Base-by-base conservation (phyloP, 1,139 yeast genomes). In the Protomyces inouyei region DNA sequence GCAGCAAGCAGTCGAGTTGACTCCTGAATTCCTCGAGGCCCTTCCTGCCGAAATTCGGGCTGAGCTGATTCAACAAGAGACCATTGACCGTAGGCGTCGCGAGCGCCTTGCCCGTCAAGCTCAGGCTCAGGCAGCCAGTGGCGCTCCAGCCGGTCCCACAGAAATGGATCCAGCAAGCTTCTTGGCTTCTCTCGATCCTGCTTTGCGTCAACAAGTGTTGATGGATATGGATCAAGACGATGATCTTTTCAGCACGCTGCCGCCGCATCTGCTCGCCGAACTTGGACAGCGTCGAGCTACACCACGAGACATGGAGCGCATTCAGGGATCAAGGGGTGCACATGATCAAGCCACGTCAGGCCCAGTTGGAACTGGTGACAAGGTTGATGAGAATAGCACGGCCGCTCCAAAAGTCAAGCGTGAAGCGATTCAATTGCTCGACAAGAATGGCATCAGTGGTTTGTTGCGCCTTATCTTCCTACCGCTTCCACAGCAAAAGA, bases 1-100 rank as follows among this genome's bases (percentile, higher is more conserved):
- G 6, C 57, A 38, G 6, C 79, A 91, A 5, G 45, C 54, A 23
- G 48, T 53, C 55, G 95, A 87, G 70, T 82, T 89, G 65, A 95
- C 87, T 71, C 88, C 91, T 0, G 93, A 86, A 57, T 91, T 91
- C 73, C 78, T 91, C 70, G 85, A 86, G 52, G 95, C 96, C 0
- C 79, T 91, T 21, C 97, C 97, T 0, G 88, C 84, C 5, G 83
- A 79, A 61, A 81, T 91, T 48, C 78, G 96, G 37, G 84, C 84
- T 43, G 96, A 88, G 70, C 84, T 90, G 53, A 74, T 88, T 54
- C 86, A 83, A 51, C 90, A 86, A 66, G 95, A 88, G 37, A 71
- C 74, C 10, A 61, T 70, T 32, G 73, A 71, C 32, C 81, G 83
- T 1, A 65, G 68, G 8, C 60, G 69, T 6, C 48, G 66, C 4